phyloP scores from a whole-genome alignment of 139 green algal species.

The Chlorella sp. region DNA sequence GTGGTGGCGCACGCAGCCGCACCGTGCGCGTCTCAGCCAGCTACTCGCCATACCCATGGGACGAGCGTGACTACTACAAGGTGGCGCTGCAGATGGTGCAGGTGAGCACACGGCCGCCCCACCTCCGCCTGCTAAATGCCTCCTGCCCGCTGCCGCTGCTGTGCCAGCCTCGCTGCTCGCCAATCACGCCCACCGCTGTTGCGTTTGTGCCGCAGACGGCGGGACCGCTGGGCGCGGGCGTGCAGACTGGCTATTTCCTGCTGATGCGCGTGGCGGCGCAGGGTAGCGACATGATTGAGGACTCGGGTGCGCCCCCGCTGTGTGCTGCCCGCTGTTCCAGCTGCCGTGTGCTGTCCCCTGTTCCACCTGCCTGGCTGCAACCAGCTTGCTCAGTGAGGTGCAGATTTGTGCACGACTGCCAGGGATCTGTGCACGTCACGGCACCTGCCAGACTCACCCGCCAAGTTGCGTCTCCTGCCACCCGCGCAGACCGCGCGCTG shows the following conservation, averaged over 20 bases:
- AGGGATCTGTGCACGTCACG: too few relatives aligned
- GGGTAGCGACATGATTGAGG: neutral
- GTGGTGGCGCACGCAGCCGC: neutral
- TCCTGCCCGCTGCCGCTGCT: neutral
- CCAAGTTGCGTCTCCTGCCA: neutral
- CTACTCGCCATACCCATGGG: constrained; percentile 17
- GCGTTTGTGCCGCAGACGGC: neutral
- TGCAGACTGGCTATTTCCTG: constrained; percentile 21
- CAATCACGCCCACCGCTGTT: neutral
- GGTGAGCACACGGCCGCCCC: neutral
- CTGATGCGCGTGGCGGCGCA: constrained; percentile 10
- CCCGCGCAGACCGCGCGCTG: constrained; percentile 9
- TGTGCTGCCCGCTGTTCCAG: too few relatives aligned
- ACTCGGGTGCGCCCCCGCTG: neutral
- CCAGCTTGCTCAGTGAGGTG: too few relatives aligned
- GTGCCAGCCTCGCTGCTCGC: too few relatives aligned
- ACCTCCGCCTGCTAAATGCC: neutral
- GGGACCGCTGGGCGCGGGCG: neutral
- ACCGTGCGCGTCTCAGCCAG: neutral
- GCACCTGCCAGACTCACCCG: too few relatives aligned
- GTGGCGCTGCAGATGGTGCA: constrained; percentile 9
- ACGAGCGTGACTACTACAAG: neutral
- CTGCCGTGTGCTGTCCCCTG: too few relatives aligned
- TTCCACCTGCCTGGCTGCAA: too few relatives aligned
- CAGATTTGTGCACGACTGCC: too few relatives aligned